Percentiles rank a stretch among this genome's conserved stretches.
Conservation (phyloP, 1,284 basidiomycete species). For the Papiliotrema flavescens region DNA sequence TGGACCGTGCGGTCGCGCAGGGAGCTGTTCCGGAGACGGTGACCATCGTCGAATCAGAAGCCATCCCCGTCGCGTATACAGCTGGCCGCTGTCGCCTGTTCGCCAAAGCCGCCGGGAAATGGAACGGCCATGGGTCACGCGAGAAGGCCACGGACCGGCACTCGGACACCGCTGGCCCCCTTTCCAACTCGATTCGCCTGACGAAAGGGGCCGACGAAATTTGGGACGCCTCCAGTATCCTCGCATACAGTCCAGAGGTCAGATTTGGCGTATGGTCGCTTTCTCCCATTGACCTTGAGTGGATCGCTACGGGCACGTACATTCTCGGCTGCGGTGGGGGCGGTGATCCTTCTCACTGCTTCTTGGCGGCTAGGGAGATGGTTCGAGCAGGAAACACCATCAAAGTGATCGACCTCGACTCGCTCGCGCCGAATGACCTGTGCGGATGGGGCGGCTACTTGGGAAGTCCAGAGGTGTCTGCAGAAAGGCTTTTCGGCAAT, state of each 20-base stretch:
- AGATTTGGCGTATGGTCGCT: constrained; percentile 17
- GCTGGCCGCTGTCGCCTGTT: constrained; percentile 22
- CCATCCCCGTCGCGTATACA: constrained; percentile 25
- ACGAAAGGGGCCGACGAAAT: background rate
- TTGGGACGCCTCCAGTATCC: constrained; percentile 7
- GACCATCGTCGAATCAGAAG: constrained; percentile 52
- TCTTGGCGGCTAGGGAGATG: constrained; percentile 18
- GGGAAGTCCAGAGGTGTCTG: constrained; percentile 54
- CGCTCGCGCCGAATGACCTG: constrained; percentile 6
- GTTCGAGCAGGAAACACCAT: constrained; percentile 18
- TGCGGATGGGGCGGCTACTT: constrained; percentile 46
- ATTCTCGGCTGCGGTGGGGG: constrained; percentile 32
- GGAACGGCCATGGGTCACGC: constrained; percentile 13
- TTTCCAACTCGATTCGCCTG: background rate
- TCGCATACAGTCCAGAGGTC: constrained; percentile 20
- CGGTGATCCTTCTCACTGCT: constrained; percentile 16
- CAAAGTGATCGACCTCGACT: constrained; percentile 19
- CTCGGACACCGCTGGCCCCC: background rate
- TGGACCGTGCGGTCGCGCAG: constrained; percentile 49
- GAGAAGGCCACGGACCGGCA: background rate
- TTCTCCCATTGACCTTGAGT: constrained; percentile 26
- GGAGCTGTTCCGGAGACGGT: constrained; percentile 51
- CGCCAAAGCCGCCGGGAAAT: constrained; percentile 35
- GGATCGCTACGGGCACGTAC: constrained; percentile 24
- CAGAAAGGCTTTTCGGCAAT: constrained; percentile 24